Base-by-base conservation (phyloP, 371 early-diverging fungal genomes). In the Mortierella sp. region DNA sequence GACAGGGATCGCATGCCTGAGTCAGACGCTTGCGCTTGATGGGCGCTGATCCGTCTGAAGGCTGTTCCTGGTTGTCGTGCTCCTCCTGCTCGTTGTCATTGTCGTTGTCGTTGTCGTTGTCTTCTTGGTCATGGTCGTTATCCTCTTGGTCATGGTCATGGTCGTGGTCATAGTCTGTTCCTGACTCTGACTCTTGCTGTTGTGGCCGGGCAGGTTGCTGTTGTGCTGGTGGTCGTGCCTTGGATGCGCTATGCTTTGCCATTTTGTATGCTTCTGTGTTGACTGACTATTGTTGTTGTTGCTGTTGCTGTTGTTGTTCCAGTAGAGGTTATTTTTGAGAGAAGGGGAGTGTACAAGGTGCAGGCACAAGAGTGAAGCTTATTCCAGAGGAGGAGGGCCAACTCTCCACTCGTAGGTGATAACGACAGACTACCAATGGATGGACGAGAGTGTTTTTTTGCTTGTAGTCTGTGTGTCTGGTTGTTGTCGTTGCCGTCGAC, bases 1-100 rank as follows among this genome's bases (percentile, higher is more conserved):
- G 88, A 88, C 97, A 96, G 11, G 90, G 85, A 73, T 94, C 93
- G 80, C 97, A 96, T 13, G 97, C 97, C 88, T 95, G 95, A 1
- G 95, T 95, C 3, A 93, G 92, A 71, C 96, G 88, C 78, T 93
- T 92, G 55, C 95, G 89, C 78, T 94, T 95, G 51, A 80, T 71
- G 26, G 82, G 79, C 5, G 85, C 34, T 24, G 78, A 75, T 55
- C 75, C 75, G 19, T 59, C 64, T 2, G 31, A 43, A n/a, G 16
- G 72, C 51, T 31, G 69, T 21, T 57, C 74, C 9, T 26, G 46
- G 43, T n/a, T 48, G 21, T 74, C 59, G 71, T 80, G 26, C 8
- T 76, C 48, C 13, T 82, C 79, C 3, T 69, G 59, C 61, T 79
- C 84, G 16, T 74, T 50, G 51, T 83, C 80, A 11, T 76, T 26